Evolutionary conservation across 352 stramenopile genomes (phyloP), one percentile per base, ranked within the genome.

Genomic region (Pythium rhizo-oryzae): DNA sequence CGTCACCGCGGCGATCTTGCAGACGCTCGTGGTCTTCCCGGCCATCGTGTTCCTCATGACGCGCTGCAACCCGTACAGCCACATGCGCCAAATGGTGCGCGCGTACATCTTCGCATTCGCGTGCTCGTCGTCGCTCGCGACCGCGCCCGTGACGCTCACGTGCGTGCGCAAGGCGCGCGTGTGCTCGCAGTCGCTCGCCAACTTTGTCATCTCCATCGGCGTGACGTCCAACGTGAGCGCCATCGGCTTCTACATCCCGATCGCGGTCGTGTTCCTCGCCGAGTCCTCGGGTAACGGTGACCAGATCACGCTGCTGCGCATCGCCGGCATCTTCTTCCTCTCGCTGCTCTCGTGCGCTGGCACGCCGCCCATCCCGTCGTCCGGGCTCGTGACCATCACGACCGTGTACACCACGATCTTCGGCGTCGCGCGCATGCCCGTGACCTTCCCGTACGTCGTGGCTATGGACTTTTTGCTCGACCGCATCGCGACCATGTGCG

Each of bases 391-490:
- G 23, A 59, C 89, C 52, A 84, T 90, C 67, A 78, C 75, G 16
- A 87, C 79, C 8, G 78, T 89, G 57, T 92, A 86, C 80, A 85
- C 78, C 68, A 87, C 77, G 0, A 73, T 87, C 0, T 89, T 90
- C 24, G 79, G 77, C 13, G 73, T 81, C 35, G 77, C 84, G 51
- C 80, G 28, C 19, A 24, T 82, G 25, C 74, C 53, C 53, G 39
- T 74, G 12, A 86, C 79, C 0, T 91, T 89, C 67, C 71, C 71
- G 23, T 76, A 89, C 5, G 84, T 87, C 50, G 59, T 86, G 25
- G 79, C 84, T 4, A 77, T 89, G 66, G 80, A 92, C 52, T 89
- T 89, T 52, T 73, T 92, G 39, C 70, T 81, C 4, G 83, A 92
- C 23, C 85, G 85, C 47, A 63, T 93, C n/a, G 68, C 70, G 19